Evolutionary conservation across 2,329 filamentous ascomycete genomes (phyloP).

Genomic region (Sporothrix euskadiensis): DNA sequence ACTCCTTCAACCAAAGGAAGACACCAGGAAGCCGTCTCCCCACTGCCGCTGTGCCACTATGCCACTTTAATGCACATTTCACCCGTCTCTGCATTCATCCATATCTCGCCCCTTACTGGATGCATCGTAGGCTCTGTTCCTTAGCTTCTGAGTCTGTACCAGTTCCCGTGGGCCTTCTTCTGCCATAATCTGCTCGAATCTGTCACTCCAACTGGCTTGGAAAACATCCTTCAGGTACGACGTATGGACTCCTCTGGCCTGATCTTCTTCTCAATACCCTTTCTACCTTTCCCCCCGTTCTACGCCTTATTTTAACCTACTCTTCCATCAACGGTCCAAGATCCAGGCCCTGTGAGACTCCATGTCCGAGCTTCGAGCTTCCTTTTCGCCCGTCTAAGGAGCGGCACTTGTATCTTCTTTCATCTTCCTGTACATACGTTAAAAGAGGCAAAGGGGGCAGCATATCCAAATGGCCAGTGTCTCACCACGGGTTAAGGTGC

Average conservation of each 20-base stretch:
- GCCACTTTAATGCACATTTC: not conserved
- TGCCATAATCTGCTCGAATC: not conserved
- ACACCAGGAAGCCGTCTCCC: not conserved
- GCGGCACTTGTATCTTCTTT: not conserved
- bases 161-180: not conserved
- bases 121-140: not conserved
- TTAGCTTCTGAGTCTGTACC: not conserved
- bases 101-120: not conserved
- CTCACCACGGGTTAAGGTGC: not conserved
- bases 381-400: not conserved
- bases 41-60: not conserved
- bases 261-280: not conserved
- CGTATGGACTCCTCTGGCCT: not conserved
- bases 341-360: constrained; percentile 7
- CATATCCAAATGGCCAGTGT: not conserved
- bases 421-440: not conserved
- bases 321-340: not conserved
- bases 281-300: not conserved
- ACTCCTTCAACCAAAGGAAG: not conserved
- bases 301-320: not conserved
- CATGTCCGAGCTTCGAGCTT: constrained; percentile 3
- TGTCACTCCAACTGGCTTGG: not conserved
- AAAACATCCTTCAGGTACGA: not conserved
- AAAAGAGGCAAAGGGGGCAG: not conserved
- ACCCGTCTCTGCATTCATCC: not conserved